Conservation (phyloP, 1,139 yeast genomes). For the Blastobotrys capitulatus region DNA sequence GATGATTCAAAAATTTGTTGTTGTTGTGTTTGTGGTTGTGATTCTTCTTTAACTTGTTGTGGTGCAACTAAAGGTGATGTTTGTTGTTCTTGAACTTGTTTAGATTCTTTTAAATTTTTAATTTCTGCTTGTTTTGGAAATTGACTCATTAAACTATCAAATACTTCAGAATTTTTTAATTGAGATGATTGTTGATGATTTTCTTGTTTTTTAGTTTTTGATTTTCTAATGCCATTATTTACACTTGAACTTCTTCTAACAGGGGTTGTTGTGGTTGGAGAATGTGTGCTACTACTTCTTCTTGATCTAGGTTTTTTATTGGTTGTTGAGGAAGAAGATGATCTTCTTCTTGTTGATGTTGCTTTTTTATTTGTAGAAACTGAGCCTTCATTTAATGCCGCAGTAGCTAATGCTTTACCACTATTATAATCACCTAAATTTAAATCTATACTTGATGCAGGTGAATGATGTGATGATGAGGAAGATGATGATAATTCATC, state of each 20-base stretch:
- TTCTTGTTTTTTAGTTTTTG: not conserved
- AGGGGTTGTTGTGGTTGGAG: not conserved
- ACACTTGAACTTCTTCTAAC: not conserved
- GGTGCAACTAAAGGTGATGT: not conserved
- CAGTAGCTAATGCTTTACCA: conserved; percentile 24
- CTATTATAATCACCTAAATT: conserved; percentile 20
- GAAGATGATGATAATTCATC: too few relatives aligned
- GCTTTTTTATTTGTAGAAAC: not conserved
- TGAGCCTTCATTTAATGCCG: conserved; percentile 12
- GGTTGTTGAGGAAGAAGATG: not conserved
- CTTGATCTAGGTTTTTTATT: not conserved
- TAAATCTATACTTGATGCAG: conserved; percentile 3
- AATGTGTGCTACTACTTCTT: not conserved
- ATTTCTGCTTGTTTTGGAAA: too few relatives aligned
- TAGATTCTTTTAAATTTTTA: too few relatives aligned
- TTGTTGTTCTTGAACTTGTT: not conserved
- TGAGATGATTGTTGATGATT: not conserved
- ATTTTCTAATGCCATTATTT: not conserved
- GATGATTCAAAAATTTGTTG: not conserved
- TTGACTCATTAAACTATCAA: too few relatives aligned
- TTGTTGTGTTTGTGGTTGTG: not conserved
- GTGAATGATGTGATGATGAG: too few relatives aligned
- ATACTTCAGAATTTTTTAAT: not conserved
- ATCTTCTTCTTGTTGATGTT: not conserved
- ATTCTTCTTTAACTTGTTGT: not conserved